Base-by-base conservation (phyloP, 352 stramenopile genomes). In the Blastocystis sp. region DNA sequence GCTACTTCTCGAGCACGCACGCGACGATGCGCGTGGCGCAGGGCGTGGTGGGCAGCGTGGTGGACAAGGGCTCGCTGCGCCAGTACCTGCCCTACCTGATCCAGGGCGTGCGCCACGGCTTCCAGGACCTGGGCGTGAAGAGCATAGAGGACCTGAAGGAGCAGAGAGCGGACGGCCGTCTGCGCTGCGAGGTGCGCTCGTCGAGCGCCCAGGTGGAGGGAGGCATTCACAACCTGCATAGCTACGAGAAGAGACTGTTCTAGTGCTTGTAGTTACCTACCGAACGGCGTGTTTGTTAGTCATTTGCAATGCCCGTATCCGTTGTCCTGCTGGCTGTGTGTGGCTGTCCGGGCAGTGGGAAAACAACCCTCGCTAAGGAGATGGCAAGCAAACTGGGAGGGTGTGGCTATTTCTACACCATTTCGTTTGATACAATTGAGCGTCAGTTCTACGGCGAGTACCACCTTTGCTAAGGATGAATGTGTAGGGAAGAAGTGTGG, bases 71-170 rank as follows among this genome's bases (percentile, higher is more conserved):
- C 56, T 98, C 96, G 79, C 91, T 99, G 41, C 94, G 95, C 90
- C 94, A 96, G 89, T 99, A 99, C 92, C 94, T 99, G 78, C 97
- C 97, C 65, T 99, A 99, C 92, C 91, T 99, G 88, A 93, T 97
- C 81, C 95, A 98, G 91, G 96, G 96, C 79, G 96, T 99, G 88
- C 56, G 59, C 23, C 80, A 88, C 76, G 61, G 62, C 56, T 84
- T 90, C 41, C 88, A 90, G 71, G 88, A 90, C 62, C 56, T 90
- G 28, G 88, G 88, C 23, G 76, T 89, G n/a, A 38, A 67, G 34
- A 89, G 34, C 10, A 45, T 90, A n/a, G 60, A 19, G 2, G 59
- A 74, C 4, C 34, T 90, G 41, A 60, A 90, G 66, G 88, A 89
- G 28, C 34, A 34, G 23, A 62, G 89, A 34, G 65, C 59, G 40